phyloP scores from a whole-genome alignment of 2,329 filamentous ascomycete species.

The Aspergillus brasiliensis region DNA sequence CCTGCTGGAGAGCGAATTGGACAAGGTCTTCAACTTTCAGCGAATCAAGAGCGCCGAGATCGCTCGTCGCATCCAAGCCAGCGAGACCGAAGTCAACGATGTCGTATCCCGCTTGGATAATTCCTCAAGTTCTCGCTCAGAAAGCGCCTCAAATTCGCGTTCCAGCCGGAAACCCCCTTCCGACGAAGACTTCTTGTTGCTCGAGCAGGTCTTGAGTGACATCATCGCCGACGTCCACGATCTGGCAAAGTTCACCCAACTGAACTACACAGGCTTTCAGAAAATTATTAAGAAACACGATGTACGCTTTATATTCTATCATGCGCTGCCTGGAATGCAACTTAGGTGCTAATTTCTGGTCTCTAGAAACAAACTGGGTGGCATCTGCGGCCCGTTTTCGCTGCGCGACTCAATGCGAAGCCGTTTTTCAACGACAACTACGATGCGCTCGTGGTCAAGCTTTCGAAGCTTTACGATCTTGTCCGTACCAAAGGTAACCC shows the following conservation, averaged over 20 bases:
- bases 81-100: slow-evolving; percentile 85
- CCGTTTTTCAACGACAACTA: slow-evolving; percentile 99
- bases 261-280: slow-evolving; percentile 99
- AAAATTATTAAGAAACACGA: slow-evolving; percentile 99
- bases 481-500: slow-evolving; percentile 92
- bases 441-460: slow-evolving; percentile 89
- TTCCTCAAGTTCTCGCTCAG: slow-evolving; percentile 49
- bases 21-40: slow-evolving; percentile 97
- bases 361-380: slow-evolving; percentile 86
- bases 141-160: slow-evolving; percentile 33
- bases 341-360: slow-evolving; percentile 5
- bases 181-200: slow-evolving; percentile 90
- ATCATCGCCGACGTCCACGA: slow-evolving; percentile 99
- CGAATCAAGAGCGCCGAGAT: slow-evolving; percentile 97
- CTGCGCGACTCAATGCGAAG: slow-evolving; percentile 88
- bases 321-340: not conserved
- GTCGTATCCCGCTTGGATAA: slow-evolving; percentile 73
- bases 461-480: slow-evolving; percentile 92
- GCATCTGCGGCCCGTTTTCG: slow-evolving; percentile 95
- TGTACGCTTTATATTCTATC: slow-evolving; percentile 54
- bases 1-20: slow-evolving; percentile 85
- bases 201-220: slow-evolving; percentile 94
- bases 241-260: slow-evolving; percentile 93
- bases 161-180: slow-evolving; percentile 53
- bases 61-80: slow-evolving; percentile 80